These are phyloP conservation scores for Gleditsia sinensis DNA, from an alignment of 306 rosid species.

Conservation along the genomic window DNA sequence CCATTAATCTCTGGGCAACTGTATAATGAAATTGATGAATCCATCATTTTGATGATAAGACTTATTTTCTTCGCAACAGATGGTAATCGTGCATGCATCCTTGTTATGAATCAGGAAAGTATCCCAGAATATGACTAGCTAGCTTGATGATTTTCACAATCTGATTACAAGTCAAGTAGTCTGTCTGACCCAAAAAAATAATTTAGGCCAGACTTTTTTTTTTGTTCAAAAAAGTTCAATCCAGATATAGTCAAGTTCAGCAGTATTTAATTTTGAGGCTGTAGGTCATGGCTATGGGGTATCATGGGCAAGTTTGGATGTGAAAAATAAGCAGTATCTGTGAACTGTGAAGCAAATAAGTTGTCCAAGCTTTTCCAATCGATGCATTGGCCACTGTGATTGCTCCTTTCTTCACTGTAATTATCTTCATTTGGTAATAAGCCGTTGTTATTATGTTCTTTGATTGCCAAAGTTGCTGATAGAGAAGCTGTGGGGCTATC, in stretches of 20 bases:
- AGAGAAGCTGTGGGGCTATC: conserved; percentile 60
- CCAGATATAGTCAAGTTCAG: too few relatives aligned
- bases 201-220: too few relatives aligned
- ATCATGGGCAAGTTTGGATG: conserved; percentile 43
- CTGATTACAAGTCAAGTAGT: too few relatives aligned
- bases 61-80: conserved; percentile 30
- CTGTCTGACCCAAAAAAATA: too few relatives aligned
- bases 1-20: conserved; percentile 34
- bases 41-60: conserved; percentile 35
- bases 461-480: conserved; percentile 44
- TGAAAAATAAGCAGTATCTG: conserved; percentile 37
- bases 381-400: conserved; percentile 32
- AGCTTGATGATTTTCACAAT: conserved; percentile 40
- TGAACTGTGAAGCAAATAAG: conserved; percentile 52
- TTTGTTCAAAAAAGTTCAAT: too few relatives aligned
- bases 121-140: conserved; percentile 54
- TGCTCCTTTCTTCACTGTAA: conserved; percentile 45
- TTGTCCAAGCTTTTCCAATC: conserved; percentile 71
- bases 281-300: conserved; percentile 39
- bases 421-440: conserved; percentile 35
- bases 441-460: conserved; percentile 30
- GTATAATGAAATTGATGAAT: conserved; percentile 20
- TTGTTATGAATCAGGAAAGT: conserved; percentile 60
- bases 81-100: conserved; percentile 16
- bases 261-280: too few relatives aligned